A percentile compares a stretch with the other conserved stretches of the same genome.
These are phyloP conservation scores for Zangia roseola DNA, from an alignment of 768 basidiomycete species.

Conservation along the genomic window DNA sequence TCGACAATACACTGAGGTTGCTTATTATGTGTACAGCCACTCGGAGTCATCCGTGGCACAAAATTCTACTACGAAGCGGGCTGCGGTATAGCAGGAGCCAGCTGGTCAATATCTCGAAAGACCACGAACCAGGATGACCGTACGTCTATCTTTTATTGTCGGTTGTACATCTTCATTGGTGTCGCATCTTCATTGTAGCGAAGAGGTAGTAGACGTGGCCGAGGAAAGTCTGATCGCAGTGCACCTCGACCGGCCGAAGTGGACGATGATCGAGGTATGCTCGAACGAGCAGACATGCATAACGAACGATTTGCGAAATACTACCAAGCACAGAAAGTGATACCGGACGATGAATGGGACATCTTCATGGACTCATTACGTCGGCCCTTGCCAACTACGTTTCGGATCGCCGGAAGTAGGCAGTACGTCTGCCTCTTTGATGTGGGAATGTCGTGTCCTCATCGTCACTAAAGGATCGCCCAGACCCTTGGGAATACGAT, in stretches of 20 bases:
- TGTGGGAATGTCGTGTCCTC: not conserved
- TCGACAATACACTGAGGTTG: too few relatives aligned
- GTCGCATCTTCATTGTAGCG: conserved; percentile 6
- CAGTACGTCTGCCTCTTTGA: conserved; percentile 48
- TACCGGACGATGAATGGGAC: conserved; percentile 80
- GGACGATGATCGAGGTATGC: conserved; percentile 46
- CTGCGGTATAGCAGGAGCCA: too few relatives aligned
- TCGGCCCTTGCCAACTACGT: conserved; percentile 80
- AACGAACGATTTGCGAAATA: conserved; percentile 68
- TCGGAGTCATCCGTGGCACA: too few relatives aligned
- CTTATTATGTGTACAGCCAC: too few relatives aligned
- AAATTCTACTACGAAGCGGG: too few relatives aligned
- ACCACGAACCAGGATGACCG: conserved; percentile 11
- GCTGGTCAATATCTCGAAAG: not conserved
- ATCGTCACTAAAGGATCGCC: conserved; percentile 47
- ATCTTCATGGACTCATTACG: conserved; percentile 48
- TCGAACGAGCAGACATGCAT: conserved; percentile 63
- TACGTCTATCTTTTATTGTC: conserved; percentile 5
- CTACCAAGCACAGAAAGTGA: conserved; percentile 73
- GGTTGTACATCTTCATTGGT: not conserved
- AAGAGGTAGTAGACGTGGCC: conserved; percentile 17
- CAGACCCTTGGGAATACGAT: conserved; percentile 80
- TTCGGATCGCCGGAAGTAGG: conserved; percentile 86
- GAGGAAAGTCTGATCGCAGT: conserved; percentile 15
- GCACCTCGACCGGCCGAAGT: conserved; percentile 13